Base-by-base conservation (phyloP, 441 rosid species). In the Capsella rubella region DNA sequence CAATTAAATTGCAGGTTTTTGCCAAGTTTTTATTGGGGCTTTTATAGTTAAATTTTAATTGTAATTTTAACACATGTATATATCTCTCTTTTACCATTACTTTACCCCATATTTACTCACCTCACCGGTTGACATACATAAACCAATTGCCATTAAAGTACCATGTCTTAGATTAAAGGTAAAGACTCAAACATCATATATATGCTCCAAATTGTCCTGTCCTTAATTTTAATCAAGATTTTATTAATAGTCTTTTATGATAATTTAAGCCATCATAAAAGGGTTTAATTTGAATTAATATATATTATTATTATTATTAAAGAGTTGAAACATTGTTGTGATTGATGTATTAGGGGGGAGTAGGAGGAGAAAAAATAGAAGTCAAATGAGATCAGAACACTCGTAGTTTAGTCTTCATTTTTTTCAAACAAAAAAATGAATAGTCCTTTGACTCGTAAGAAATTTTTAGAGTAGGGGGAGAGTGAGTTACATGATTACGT, bases 381-480 rank as follows among this genome's bases (percentile, higher is more conserved):
- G 74, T 75, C 70, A 75, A 50, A 62, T 9, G 10, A 75, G 64
- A 75, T 9, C 69, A 75, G 74, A 69, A 69, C 25, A 21, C 70
- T 62, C 49, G 37, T 16, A 47, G 75, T 42, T 51, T 28, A 34
- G 37, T 34, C 6, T 21, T 21, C 25, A 21, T 21, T 1, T 21
- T 75, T 76, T 69, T 63, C 71, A 76, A 76, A 69, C 29, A 2
- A 55, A 62, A 55, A 62, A 75, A 75, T 69, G 75, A 75, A 75
- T 61, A 76, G 75, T 76, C 60, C 15, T 56, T 69, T 76, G 79
- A 76, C 79, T 64, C 25, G 2, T 21, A 47, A 62, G 45, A 16
- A 56, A 16, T 1, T 9, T 64, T 21, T 21, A 21, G 25, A 34
- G 15, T 32, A 12, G 34, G 25, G 16, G 1, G 18, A 1, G 56